Percentiles rank a stretch among this genome's conserved stretches.
Evolutionary conservation across 2,329 filamentous ascomycete species (phyloP).

Genomic region (Sporothrix pallida): DNA sequence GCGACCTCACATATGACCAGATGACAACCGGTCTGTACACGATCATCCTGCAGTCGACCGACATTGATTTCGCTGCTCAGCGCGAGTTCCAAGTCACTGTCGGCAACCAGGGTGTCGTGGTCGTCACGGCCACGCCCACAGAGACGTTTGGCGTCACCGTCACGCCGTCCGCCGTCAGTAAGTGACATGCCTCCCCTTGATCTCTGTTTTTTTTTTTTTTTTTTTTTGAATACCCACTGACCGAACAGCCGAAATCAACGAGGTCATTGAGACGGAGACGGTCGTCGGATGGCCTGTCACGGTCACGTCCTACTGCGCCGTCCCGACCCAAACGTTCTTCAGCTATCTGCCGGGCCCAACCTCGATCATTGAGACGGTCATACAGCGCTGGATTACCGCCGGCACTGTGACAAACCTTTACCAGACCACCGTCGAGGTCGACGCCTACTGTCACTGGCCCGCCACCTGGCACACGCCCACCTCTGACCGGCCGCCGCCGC

Average conservation of each 20-base stretch:
- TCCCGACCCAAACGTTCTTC: slow-evolving; percentile 37
- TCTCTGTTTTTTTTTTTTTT: background rate
- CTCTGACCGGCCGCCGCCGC: slow-evolving; percentile 30
- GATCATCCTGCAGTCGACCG: slow-evolving; percentile 40
- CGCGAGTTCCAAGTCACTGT: slow-evolving; percentile 39
- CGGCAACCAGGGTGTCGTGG: slow-evolving; percentile 35
- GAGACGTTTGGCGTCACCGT: slow-evolving; percentile 39
- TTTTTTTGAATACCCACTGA: background rate
- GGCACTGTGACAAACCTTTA: slow-evolving; percentile 37
- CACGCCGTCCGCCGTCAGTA: slow-evolving; percentile 34
- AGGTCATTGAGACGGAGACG: slow-evolving; percentile 29
- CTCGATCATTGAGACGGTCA: slow-evolving; percentile 36
- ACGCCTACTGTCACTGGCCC: slow-evolving; percentile 37
- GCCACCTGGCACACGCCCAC: slow-evolving; percentile 32
- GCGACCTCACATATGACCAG: slow-evolving; percentile 29
- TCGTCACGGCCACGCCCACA: slow-evolving; percentile 38
- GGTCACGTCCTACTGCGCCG: slow-evolving; percentile 35
- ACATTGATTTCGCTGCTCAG: slow-evolving; percentile 38
- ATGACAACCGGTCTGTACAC: slow-evolving; percentile 35
- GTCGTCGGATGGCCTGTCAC: slow-evolving; percentile 25
- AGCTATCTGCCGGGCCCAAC: slow-evolving; percentile 34
- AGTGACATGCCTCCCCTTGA: background rate
- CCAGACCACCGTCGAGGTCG: slow-evolving; percentile 37
- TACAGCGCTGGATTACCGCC: slow-evolving; percentile 34
- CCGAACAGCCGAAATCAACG: slow-evolving; percentile 14